A percentile compares a stretch with the other conserved stretches of the same genome.
Conservation (phyloP, 805 yeast genomes). For the Danielia oregonensis region DNA sequence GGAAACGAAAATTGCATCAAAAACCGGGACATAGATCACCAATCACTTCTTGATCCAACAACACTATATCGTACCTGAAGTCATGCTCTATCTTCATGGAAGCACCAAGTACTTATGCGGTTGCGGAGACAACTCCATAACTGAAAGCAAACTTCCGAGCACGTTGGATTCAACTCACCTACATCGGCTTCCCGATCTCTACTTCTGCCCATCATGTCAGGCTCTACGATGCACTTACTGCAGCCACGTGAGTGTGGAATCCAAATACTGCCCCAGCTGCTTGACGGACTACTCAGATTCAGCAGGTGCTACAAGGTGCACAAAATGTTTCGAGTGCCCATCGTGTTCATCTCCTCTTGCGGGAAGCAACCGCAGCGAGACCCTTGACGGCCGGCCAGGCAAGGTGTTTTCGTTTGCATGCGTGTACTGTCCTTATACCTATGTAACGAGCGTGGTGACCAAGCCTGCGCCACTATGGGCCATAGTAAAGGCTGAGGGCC, state of each 20-base stretch:
- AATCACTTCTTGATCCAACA: too few species aligned
- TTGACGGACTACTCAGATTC: conserved; percentile 29
- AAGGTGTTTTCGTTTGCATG: conserved; percentile 12
- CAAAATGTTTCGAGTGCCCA: conserved; percentile 40
- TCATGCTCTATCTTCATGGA: conserved; percentile 9
- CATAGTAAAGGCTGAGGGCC: conserved; percentile 10
- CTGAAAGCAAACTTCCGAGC: conserved; percentile 5
- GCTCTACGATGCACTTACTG: conserved; percentile 25
- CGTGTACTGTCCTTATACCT: conserved; percentile 10
- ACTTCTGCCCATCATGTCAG: conserved; percentile 38
- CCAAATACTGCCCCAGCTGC: conserved; percentile 37
- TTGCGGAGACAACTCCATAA: conserved; percentile 6
- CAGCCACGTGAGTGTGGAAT: conserved; percentile 20
- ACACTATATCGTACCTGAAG: too few species aligned
- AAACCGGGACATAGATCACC: too few species aligned
- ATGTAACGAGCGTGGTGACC: conserved; percentile 10
- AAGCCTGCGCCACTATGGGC: conserved; percentile 16
- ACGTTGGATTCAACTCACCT: conserved; percentile 2
- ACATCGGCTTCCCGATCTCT: conserved; percentile 22
- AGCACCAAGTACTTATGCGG: conserved; percentile 12
- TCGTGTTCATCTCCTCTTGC: conserved; percentile 25
- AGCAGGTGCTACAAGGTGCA: conserved; percentile 22
- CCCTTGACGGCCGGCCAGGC: conserved; percentile 6
- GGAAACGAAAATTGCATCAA: too few species aligned
- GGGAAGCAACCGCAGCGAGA: conserved; percentile 18